Evolutionary conservation across 495 filamentous ascomycete species (phyloP).

Genomic region (Penicillium simplicissimum): DNA sequence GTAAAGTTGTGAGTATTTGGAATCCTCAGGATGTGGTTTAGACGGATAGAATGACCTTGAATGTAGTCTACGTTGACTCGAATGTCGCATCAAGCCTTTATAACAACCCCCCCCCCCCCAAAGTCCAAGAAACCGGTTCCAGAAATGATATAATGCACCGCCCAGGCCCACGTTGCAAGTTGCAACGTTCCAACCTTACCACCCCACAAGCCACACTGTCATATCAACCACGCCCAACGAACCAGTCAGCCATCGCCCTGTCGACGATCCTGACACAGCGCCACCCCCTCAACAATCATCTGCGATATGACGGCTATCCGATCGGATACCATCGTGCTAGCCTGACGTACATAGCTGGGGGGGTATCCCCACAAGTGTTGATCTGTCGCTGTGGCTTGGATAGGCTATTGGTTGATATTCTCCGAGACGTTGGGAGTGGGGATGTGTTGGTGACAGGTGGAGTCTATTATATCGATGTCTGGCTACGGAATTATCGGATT

Average conservation of each 20-base stretch:
- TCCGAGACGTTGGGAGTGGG: background rate
- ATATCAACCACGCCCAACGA: constrained; percentile 3
- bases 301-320: constrained; percentile 1
- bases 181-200: constrained; percentile 2
- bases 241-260: background rate
- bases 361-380: constrained; percentile 8
- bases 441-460: background rate
- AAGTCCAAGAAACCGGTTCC: constrained; percentile 17
- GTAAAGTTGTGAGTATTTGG: background rate
- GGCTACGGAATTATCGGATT: background rate
- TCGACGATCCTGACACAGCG: background rate
- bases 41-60: too few relatives aligned
- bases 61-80: background rate
- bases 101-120: background rate
- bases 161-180: background rate
- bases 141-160: constrained; percentile 21
- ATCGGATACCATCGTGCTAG: background rate
- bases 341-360: constrained; percentile 18
- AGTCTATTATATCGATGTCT: constrained; percentile 13
- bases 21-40: background rate
- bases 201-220: constrained; percentile 20
- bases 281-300: background rate
- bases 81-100: background rate
- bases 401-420: constrained; percentile 18
- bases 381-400: constrained; percentile 7